Evolutionary conservation across 768 basidiomycete genomes (phyloP), one percentile per base, ranked within the genome.

Genomic region (Lentinula sp.): DNA sequence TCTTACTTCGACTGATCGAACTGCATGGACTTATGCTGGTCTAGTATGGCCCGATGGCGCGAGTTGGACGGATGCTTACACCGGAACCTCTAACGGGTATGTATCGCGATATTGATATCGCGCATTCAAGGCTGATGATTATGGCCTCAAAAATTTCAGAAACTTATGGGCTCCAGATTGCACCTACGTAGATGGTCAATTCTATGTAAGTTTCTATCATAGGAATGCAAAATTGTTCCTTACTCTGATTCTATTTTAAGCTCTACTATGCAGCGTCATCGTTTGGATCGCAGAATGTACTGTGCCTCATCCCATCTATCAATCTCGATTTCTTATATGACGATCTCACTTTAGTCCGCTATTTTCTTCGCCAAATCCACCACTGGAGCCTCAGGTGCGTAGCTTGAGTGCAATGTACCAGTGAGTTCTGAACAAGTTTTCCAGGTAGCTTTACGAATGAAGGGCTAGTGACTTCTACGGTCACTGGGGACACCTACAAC

Each of bases 251-350:
- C 23, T 40, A 32, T 18, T 23, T 64, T 18, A 7, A 83, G 82
- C 70, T 83, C 4, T 84, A 82, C 69, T 84, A 83, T 64, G 69
- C 82, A 1, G 82, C 83, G 0, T 83, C 82, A 1, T 78, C 74
- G 55, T 83, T 83, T 65, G 83, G 82, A n/a, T 81, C 79, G 0
- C 78, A 81, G 65, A 79, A 79, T 9, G 78, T 77, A n/a, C n/a
- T 28, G 28, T 28, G 28, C 28, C 28, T 5, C 34, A 51, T 48
- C 50, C 42, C 21, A 31, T 42, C 53, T 10, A 21, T 16, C 5
- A 4, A 28, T 28, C 16, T 54, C 61, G 40, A 21, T 11, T 9
- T n/a, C 51, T n/a, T 37, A 40, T 39, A 1, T 23, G 6, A 28
- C 34, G 28, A 5, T n/a, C 34, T 31, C 18, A 23, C 18, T 13